Evolutionary conservation across 78 protist species (phyloP), one percentile per base, ranked within the genome.

Genomic region (Cavenderia fasciculata): DNA sequence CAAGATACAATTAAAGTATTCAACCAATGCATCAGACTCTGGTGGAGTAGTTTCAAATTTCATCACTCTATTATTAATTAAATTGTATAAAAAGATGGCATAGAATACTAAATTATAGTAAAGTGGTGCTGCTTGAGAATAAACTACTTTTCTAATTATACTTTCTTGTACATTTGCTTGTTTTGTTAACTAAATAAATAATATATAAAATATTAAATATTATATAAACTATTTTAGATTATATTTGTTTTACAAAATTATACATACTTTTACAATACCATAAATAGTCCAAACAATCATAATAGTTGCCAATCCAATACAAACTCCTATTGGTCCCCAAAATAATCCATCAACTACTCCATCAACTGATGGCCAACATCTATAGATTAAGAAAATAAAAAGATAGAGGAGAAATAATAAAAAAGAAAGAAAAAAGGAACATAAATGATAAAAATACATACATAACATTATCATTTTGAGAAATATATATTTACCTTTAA

Each of bases 311-410:
- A 63, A 21, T 38, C 33, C 33, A 16, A 63, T 12, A 63, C 72
- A 63, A 21, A 63, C 18, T 34, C 72, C 72, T 47, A 63, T 63
- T 12, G 54, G 14, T 18, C 27, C 12, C 14, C 54, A 49, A 12
- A 14, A 18, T 12, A 49, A 18, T 14, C 54, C 12, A 49, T 49
- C 54, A 49, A 49, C 14, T 14, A 49, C 12, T 49, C 54, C 12
- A 49, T 49, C 14, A 49, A 49, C 54, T 49, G 12, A 49, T 40
- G 72, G 72, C 72, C 72, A 63, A 63, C 72, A 63, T 16, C 72
- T 63, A 40, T 6, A 63, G 2, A 63, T n/a, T 6, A 12, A n/a
- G 7, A 40, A 10, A 18, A 31, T n/a, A 34, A 18, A 61, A 16
- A 31, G 40, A 18, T 27, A 18, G 16, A 31, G 36, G 6, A 7